Evolutionary conservation across 495 filamentous ascomycete genomes (phyloP).

Genomic region (Tuber indicum): DNA sequence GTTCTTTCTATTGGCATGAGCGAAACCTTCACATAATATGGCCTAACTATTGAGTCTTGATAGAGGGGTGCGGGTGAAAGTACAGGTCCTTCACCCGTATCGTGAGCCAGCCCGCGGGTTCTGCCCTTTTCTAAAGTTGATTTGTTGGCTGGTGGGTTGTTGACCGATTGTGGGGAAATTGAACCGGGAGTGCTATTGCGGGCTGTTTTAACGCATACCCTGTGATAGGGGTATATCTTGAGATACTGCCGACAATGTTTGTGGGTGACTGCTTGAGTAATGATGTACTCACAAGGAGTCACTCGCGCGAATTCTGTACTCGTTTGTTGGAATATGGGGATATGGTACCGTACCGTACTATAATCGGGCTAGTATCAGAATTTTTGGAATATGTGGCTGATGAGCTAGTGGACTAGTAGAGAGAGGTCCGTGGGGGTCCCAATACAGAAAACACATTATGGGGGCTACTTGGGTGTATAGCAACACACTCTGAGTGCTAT

Average conservation of each 20-base stretch:
- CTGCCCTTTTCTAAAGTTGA: background rate
- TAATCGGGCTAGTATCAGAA: no score
- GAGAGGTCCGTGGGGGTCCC: no score
- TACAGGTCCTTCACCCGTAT: background rate
- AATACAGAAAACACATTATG: no score
- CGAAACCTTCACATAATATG: background rate
- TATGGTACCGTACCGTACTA: no score
- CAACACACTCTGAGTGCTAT: no score
- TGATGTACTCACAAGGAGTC: background rate
- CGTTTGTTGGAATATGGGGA: no score
- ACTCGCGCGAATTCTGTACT: background rate
- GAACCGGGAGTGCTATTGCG: background rate
- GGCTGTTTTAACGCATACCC: background rate
- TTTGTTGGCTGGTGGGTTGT: background rate
- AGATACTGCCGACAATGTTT: background rate
- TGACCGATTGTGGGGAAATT: background rate
- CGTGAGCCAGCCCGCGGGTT: background rate
- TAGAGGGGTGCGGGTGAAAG: background rate
- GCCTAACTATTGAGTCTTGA: background rate
- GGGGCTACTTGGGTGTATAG: no score
- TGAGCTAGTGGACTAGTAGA: no score
- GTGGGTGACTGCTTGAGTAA: background rate
- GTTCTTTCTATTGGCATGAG: background rate
- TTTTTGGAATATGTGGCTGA: no score
- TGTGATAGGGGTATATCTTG: background rate